These are phyloP conservation scores for Saccharomycopsis sp. DNA, from an alignment of 805 yeast genomes.

Conservation along the genomic window DNA sequence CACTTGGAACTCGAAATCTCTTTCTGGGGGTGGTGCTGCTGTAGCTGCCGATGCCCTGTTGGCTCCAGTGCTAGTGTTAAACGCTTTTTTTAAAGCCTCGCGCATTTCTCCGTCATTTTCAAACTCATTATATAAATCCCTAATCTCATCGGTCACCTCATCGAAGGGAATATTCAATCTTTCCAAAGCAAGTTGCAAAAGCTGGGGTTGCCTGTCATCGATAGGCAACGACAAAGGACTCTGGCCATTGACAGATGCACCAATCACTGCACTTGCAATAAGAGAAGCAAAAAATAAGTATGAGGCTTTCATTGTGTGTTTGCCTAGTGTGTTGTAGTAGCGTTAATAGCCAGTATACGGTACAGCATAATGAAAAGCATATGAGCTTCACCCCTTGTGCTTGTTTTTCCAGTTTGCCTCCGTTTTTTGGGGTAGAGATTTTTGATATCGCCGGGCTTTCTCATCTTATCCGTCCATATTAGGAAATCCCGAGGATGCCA, in stretches of 20 bases:
- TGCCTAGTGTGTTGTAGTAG: neutral
- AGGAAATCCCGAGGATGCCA: too few relatives aligned
- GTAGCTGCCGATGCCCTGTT: neutral
- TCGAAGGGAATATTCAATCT: neutral
- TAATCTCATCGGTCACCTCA: neutral
- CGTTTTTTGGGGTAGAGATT: too few relatives aligned
- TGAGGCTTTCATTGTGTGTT: neutral
- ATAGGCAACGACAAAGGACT: neutral
- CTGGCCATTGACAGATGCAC: neutral
- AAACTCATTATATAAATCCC: neutral
- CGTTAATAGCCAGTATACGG: too few relatives aligned
- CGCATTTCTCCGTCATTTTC: neutral
- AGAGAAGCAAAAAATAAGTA: neutral
- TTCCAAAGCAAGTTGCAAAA: neutral
- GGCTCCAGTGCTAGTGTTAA: neutral
- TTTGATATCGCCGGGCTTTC: too few relatives aligned
- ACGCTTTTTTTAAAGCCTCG: neutral
- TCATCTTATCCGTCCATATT: too few relatives aligned
- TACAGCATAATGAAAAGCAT: too few relatives aligned
- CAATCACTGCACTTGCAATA: neutral
- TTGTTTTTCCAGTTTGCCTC: too few relatives aligned
- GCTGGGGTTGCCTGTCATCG: neutral
- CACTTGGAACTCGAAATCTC: conserved; percentile 35
- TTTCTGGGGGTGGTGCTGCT: neutral
- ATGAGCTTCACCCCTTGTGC: too few relatives aligned